Base-by-base conservation (phyloP, 2,329 filamentous ascomycete species). In the Pyricularia sp. region DNA sequence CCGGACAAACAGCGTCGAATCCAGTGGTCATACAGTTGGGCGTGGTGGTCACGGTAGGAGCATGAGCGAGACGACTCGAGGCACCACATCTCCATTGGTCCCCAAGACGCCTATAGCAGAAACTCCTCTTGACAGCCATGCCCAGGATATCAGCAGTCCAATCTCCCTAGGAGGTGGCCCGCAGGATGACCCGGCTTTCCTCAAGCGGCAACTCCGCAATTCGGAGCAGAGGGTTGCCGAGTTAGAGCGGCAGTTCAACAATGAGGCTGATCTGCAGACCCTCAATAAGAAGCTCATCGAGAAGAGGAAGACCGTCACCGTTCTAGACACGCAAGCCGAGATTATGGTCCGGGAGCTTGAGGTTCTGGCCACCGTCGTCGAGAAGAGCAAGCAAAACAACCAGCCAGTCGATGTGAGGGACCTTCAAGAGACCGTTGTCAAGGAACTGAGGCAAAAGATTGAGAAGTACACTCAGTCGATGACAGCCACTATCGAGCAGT, bases 251-350 rank as follows among this genome's bases (percentile, higher is more conserved):
- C 90, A 93, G 72, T 92, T 92, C 74, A 84, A 80, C 66, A 85
- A 84, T 2, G 87, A 89, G 72, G 88, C 88, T 73, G 86, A 88
- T 69, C 78, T 89, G 28, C 91, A 91, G 79, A 90, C 89, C 73
- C 88, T 96, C 33, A 96, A 96, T 78, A 93, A 91, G 73, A 94
- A 94, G 76, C 82, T 98, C 28, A 85, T 92, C 50, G 94, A 98
- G 79, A 98, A 98, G 82, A 87, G 95, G 70, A 97, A 96, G 75
- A 98, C 95, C 0, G 95, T 99, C 77, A 94, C 94, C 7, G 92
- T 96, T 23, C 83, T 98, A 67, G 94, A 98, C 77, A 94, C 94
- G 0, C 93, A 97, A 79, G 93, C 93, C 67, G 94, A 98, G 79
- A 94, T 98, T 78, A 94, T 97, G 80, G 92, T 98, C 74, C 90